A percentile compares a stretch with the other conserved stretches of the same genome.
phyloP scores from a whole-genome alignment of 192 early-diverging fungal genomes.

The Kappamyces sp. region DNA sequence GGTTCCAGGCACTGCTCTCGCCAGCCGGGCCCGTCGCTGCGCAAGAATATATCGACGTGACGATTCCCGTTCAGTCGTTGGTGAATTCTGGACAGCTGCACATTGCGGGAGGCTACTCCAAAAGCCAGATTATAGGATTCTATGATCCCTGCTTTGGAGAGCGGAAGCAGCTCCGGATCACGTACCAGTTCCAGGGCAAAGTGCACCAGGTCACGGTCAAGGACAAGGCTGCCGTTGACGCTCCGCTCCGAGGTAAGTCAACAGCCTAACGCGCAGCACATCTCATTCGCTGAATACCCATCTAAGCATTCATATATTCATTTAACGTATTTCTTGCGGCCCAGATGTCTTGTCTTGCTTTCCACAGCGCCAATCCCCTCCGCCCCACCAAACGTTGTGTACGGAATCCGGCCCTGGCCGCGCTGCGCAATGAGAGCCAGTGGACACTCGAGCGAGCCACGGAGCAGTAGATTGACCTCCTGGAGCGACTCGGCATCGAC shows the following conservation, averaged over 20 bases:
- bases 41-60: conserved; percentile 69
- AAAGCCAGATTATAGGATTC: conserved; percentile 86
- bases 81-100: conserved; percentile 82
- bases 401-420: not conserved
- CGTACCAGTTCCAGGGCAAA: conserved; percentile 74
- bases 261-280: not conserved
- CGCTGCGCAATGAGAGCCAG: not conserved
- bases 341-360: no score
- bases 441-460: conserved; percentile 15
- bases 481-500: conserved; percentile 17
- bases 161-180: conserved; percentile 74
- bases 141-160: conserved; percentile 93
- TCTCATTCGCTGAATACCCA: not conserved
- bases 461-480: conserved; percentile 37
- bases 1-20: conserved; percentile 3
- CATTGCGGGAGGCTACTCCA: conserved; percentile 79
- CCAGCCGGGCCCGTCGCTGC: not conserved
- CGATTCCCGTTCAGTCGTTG: conserved; percentile 75
- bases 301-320: not conserved
- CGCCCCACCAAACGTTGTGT: no score
- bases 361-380: no score
- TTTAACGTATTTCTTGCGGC: no score
- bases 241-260: conserved; percentile 60
- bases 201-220: conserved; percentile 75
- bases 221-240: conserved; percentile 72